Conservation (phyloP, 768 basidiomycete species). For the Fistulinella prunicolor region DNA sequence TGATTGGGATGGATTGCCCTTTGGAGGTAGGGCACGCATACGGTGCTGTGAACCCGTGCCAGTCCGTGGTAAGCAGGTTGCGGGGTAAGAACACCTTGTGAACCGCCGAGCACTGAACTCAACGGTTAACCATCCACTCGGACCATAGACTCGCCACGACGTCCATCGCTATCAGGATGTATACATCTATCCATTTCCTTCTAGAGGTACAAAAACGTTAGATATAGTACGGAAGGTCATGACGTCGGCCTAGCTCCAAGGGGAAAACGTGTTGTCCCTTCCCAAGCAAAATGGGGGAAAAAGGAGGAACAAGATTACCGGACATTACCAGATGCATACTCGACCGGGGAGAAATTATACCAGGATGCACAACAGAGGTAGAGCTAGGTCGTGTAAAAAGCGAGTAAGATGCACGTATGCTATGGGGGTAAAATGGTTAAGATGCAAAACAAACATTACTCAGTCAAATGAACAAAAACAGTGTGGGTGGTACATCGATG, state of each 20-base stretch:
- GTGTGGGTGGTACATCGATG: conserved; percentile 11
- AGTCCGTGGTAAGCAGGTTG: no score
- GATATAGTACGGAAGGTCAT: no score
- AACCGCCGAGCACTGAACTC: no score
- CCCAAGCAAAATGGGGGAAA: neutral
- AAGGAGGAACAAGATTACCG: conserved; percentile 2
- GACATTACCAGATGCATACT: neutral
- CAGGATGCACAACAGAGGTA: neutral
- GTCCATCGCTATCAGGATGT: no score
- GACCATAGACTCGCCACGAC: no score
- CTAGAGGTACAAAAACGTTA: conserved; percentile 10
- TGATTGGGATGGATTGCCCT: no score
- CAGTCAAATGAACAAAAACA: conserved; percentile 5
- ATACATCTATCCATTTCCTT: conserved; percentile 6
- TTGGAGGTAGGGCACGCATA: no score
- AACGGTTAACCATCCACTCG: no score
- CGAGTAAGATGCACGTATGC: conserved; percentile 15
- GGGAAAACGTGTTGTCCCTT: neutral
- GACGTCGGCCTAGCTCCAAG: neutral
- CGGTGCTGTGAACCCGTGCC: no score
- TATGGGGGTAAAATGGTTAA: conserved; percentile 16
- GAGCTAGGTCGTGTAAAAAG: neutral
- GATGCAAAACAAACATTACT: conserved; percentile 13
- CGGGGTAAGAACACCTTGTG: no score
- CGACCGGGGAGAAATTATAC: neutral